A percentile compares a stretch with the other conserved stretches of the same genome.
Conservation (phyloP, 169 alveolate genomes). For the Cystoisospora suis region DNA sequence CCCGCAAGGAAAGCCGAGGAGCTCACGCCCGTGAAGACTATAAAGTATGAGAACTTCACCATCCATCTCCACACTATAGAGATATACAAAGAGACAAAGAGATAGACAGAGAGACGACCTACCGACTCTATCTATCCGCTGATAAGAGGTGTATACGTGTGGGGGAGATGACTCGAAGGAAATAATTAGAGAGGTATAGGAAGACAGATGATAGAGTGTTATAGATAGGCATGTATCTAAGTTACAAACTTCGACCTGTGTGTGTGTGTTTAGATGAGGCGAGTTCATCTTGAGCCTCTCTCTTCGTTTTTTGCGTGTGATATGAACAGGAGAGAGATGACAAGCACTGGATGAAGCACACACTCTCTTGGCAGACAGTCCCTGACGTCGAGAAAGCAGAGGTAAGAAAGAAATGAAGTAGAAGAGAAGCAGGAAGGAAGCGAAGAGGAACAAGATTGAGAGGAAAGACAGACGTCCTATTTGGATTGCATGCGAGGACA, state of each 20-base stretch:
- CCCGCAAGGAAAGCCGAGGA: constrained; percentile 96
- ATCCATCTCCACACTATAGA: no score
- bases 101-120: constrained; percentile 13
- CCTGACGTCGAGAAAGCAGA: constrained; percentile 76
- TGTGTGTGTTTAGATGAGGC: neutral
- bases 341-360: constrained; percentile 94
- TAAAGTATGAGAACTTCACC: no score
- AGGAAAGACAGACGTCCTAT: neutral
- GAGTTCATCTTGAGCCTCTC: neutral
- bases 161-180: neutral
- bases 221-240: neutral
- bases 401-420: no score
- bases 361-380: constrained; percentile 85
- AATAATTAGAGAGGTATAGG: neutral
- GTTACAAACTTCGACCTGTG: neutral
- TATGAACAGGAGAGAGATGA: constrained; percentile 94
- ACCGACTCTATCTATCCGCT: neutral
- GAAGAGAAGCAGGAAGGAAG: no score
- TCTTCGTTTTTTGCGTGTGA: neutral
- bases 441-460: no score
- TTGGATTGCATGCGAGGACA: neutral
- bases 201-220: neutral
- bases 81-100: neutral
- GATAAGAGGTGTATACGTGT: neutral
- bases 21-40: constrained; percentile 98